These are phyloP conservation scores for Hsuehochloa calcarea DNA, from an alignment of 176 grass and related monocot genomes.

Conservation along the genomic window DNA sequence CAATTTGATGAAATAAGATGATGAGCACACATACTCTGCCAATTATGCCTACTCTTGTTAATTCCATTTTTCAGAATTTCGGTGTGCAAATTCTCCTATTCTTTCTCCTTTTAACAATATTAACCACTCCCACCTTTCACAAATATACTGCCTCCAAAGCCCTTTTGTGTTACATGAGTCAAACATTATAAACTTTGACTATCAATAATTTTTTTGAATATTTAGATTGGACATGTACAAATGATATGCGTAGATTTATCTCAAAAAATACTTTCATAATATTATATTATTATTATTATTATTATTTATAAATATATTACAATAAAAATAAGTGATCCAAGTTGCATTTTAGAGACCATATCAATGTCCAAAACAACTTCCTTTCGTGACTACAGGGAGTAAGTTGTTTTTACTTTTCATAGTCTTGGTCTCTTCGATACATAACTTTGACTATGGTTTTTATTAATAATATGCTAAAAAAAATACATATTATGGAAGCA, in stretches of 20 bases:
- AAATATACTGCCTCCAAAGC: neutral
- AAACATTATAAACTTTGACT: too few relatives aligned
- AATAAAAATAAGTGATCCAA: too few relatives aligned
- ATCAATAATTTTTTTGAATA: too few relatives aligned
- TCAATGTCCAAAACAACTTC: too few relatives aligned
- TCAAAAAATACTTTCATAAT: too few relatives aligned
- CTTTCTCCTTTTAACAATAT: neutral
- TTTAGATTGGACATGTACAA: too few relatives aligned
- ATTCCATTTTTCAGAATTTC: neutral
- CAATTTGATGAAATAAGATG: constrained; percentile 21
- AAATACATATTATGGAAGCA: neutral
- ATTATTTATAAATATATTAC: too few relatives aligned
- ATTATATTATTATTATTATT: too few relatives aligned
- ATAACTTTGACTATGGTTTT: neutral
- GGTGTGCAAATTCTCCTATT: neutral
- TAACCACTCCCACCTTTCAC: neutral
- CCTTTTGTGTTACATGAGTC: too few relatives aligned
- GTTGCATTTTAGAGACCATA: too few relatives aligned
- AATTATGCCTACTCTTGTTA: neutral
- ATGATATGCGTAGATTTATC: too few relatives aligned
- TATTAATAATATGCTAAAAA: neutral
- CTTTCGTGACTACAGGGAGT: too few relatives aligned
- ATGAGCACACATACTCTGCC: neutral
- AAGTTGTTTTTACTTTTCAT: neutral
- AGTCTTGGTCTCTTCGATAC: neutral